Evolutionary conservation across 208 protist species (phyloP), one percentile per base, ranked within the genome.

Genomic region (Plasmodiophora brassicae): DNA sequence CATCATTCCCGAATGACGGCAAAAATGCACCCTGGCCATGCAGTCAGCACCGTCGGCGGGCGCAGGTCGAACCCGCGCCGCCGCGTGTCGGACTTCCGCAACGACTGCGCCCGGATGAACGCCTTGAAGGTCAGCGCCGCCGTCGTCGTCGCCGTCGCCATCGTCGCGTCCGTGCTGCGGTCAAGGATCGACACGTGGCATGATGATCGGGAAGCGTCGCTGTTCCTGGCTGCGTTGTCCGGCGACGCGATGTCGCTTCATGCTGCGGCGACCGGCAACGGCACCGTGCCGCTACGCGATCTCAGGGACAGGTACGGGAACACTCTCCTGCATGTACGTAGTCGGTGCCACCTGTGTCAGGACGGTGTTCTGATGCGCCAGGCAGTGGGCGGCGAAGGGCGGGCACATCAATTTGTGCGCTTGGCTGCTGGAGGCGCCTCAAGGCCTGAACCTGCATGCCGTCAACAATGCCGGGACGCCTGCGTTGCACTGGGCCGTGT

Each of bases 401-500:
- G 65, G 65, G 5, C 65, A 78, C 5, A 38, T 78, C n/a, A 8
- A 78, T 32, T 14, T 78, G 10, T 78, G 65, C 41, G 14, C 10
- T n/a, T 78, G 41, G 32, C n/a, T 78, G 41, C 25, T 57, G 50
- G 25, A 57, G 14, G 25, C 20, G 20, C 50, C 50, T 57, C 50
- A 57, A 14, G 50, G 14, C 25, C 20, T 28, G 50, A 57, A 28
- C 20, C 32, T 78, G 32, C 10, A 78, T 38, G 32, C 32, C n/a
- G 14, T 5, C n/a, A 78, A 5, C n/a, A 38, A 78, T 32, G 65
- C n/a, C n/a, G 65, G 65, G 10, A 78, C 65, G 5, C 20, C 65
- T 38, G 14, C 65, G 5, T 38, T 78, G n/a, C 65, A 78, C n/a
- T 78, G 65, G 65, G 65, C 65, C n/a, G 65, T 78, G 20, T 78